Conservation (phyloP, 139 green algal genomes). For the Ostreobium quekettii region DNA sequence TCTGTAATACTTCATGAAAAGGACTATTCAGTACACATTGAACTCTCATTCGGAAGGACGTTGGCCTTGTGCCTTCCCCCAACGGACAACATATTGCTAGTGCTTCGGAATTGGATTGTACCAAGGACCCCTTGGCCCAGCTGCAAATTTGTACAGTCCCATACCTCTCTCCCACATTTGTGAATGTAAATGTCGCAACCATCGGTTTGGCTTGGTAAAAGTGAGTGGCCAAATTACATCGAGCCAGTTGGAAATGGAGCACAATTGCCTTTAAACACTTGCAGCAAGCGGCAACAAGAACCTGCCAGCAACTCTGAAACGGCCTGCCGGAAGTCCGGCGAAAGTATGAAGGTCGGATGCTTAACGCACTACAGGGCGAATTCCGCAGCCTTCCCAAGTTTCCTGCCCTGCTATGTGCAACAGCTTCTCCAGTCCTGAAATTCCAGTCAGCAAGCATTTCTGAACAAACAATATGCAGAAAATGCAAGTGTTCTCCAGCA, state of each 20-base stretch:
- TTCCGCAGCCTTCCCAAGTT: background rate
- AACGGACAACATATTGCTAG: too few relatives aligned
- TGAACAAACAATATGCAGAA: background rate
- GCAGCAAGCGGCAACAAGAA: too few relatives aligned
- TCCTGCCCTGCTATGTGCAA: background rate
- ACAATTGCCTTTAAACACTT: too few relatives aligned
- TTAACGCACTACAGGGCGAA: background rate
- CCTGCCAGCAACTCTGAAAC: too few relatives aligned
- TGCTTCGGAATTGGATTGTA: slow-evolving; percentile 6
- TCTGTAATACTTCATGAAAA: background rate
- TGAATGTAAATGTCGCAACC: too few relatives aligned
- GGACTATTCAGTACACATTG: background rate
- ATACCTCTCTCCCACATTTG: too few relatives aligned
- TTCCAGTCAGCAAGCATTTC: background rate
- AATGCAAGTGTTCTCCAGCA: background rate
- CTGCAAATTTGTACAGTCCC: too few relatives aligned
- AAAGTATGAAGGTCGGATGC: background rate
- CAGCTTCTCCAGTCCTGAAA: background rate
- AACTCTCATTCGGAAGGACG: background rate
- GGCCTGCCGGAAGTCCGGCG: too few relatives aligned
- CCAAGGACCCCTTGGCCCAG: background rate
- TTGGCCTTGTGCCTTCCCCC: background rate
- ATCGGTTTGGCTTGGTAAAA: too few relatives aligned
- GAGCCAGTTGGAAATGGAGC: too few relatives aligned
- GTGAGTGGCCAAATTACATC: too few relatives aligned